Evolutionary conservation across 345 rosid genomes (phyloP), one percentile per base, ranked within the genome.

Genomic region (Moricandia arvensis): DNA sequence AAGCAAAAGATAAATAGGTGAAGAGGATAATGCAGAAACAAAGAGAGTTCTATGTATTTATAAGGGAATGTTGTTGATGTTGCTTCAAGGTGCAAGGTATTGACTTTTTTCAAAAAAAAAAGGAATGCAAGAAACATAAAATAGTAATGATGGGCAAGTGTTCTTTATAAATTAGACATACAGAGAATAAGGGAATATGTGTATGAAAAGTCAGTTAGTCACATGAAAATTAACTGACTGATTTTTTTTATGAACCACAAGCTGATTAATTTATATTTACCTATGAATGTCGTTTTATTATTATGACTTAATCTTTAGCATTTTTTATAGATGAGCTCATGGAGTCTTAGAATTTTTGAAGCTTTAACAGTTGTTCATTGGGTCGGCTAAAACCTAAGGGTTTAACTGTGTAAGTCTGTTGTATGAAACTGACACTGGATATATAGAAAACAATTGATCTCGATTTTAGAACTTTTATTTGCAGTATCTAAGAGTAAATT

Each of bases 191-290:
- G 9, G 17, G 60, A n/a, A 75, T 59, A 13, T 66, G 26, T n/a
- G n/a, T 58, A n/a, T 66, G 18, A 58, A 66, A 67, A 75, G 68
- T 61, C 63, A 68, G 68, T 59, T 49, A 26, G 17, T 68, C 74
- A 68, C 55, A 34, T 60, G 68, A 68, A 24, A 7, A 26, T 47
- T n/a, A 41, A 38, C 8, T n/a, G n/a, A n/a, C n/a, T n/a, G n/a
- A n/a, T n/a, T n/a, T n/a, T n/a, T n/a, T n/a, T n/a, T n/a, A n/a
- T n/a, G n/a, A n/a, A n/a, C n/a, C n/a, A n/a, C n/a, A n/a, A n/a
- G n/a, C n/a, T n/a, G n/a, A n/a, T n/a, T n/a, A n/a, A n/a, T n/a
- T n/a, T n/a, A 63, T 7, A 41, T 1, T 58, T 41, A n/a, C 12
- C 1, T 3, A 27, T 66, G 21, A 7, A 51, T 53, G 5, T 24